These are phyloP conservation scores for Ceratobasidium theobromae DNA, from an alignment of 1,284 basidiomycete genomes.

Conservation along the genomic window DNA sequence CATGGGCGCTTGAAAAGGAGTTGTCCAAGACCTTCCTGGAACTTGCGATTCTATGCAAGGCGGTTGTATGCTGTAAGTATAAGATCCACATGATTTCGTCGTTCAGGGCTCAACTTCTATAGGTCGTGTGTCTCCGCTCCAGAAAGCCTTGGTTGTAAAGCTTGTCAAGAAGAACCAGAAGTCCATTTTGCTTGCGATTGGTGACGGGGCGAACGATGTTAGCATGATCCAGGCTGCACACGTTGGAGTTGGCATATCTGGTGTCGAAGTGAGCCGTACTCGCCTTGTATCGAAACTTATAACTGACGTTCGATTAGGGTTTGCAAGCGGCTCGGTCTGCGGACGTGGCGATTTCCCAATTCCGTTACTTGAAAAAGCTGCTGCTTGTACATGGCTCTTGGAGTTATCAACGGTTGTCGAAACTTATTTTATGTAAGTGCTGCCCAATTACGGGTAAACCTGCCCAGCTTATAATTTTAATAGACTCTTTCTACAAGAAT, in stretches of 20 bases:
- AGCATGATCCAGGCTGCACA: conserved; percentile 97
- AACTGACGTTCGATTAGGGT: conserved; percentile 55
- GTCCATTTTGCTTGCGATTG: conserved; percentile 90
- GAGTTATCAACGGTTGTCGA: conserved; percentile 95
- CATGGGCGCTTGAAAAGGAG: conserved; percentile 91
- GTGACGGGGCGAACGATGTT: conserved; percentile 96
- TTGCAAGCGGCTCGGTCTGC: conserved; percentile 96
- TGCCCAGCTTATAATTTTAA: neutral
- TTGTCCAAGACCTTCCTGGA: conserved; percentile 88
- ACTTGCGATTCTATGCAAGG: conserved; percentile 97
- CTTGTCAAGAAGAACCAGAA: conserved; percentile 97
- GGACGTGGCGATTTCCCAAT: conserved; percentile 97
- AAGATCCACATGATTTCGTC: neutral
- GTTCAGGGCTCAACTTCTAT: neutral
- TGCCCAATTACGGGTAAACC: conserved; percentile 31
- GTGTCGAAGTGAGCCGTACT: conserved; percentile 72
- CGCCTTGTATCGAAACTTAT: neutral
- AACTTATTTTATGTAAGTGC: conserved; percentile 86
- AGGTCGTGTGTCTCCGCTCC: conserved; percentile 96
- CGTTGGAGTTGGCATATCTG: conserved; percentile 97
- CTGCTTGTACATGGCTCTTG: conserved; percentile 97
- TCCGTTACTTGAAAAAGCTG: conserved; percentile 94
- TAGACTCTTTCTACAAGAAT: conserved; percentile 96
- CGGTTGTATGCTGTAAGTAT: conserved; percentile 89
- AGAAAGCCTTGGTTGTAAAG: conserved; percentile 98